Conservation (phyloP, 495 filamentous ascomycete genomes). For the Thermothielavioides terrestris region DNA sequence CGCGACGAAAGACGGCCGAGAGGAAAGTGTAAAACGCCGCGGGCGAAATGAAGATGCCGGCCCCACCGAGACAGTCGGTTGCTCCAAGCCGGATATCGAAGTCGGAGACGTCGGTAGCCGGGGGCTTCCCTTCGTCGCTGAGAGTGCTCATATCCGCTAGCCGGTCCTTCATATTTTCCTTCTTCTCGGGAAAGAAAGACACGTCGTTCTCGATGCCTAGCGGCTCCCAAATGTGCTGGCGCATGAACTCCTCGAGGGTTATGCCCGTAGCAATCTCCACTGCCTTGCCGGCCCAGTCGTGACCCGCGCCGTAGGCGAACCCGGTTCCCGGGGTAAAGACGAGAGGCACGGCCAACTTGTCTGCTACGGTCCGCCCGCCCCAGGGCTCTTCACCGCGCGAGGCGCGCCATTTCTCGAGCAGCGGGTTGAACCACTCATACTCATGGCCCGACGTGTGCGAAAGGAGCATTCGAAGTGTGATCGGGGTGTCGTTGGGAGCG, state of each 20-base stretch:
- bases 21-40: constrained; percentile 9
- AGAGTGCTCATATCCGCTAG: constrained; percentile 3
- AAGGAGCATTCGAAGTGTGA: constrained; percentile 25
- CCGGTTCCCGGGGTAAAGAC: constrained; percentile 41
- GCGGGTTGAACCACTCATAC: constrained; percentile 14
- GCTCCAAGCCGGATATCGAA: constrained; percentile 2
- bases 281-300: constrained; percentile 44
- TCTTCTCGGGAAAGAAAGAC: constrained; percentile 3
- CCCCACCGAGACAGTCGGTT: constrained; percentile 6
- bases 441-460: constrained; percentile 21
- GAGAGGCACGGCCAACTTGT: constrained; percentile 34
- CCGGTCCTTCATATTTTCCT: not conserved
- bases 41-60: constrained; percentile 1
- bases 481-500: constrained; percentile 11
- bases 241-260: constrained; percentile 9
- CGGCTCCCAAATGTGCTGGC: constrained; percentile 5
- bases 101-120: not conserved
- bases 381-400: constrained; percentile 10
- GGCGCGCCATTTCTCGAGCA: constrained; percentile 14
- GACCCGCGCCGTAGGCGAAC: constrained; percentile 41
- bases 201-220: constrained; percentile 4
- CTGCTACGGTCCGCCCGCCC: constrained; percentile 14
- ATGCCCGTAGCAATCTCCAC: not conserved
- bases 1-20: constrained; percentile 6
- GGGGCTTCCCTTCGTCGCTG: constrained; percentile 6